Base-by-base conservation (phyloP, 345 rosid species). In the Brassica cretica region DNA sequence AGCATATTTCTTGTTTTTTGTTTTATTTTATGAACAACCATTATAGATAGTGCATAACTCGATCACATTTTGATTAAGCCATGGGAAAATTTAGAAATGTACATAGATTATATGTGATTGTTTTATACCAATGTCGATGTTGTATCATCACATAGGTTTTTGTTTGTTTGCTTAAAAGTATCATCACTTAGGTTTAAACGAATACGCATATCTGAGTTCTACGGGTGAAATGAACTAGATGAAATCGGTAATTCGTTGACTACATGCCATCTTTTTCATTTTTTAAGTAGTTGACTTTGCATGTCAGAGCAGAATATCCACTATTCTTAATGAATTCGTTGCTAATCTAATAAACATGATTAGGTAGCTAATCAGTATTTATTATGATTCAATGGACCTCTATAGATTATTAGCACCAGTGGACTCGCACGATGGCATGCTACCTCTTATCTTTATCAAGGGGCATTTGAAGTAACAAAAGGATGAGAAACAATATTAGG, bases 281-380 rank as follows among this genome's bases (percentile, higher is more conserved):
- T 7, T 19, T 33, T 11, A 25, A 51, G 39, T 30, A 80, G 76
- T 65, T 80, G 76, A 74, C 83, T 75, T 75, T 70, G 29, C 58
- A 69, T 68, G 74, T 73, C 79, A 56, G 70, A 74, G 64, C 55
- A 63, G 63, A 69, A 69, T 63, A 70, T 39, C 63, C 39, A 11
- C 16, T 69, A 73, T 69, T 80, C 76, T 80, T 70, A 74, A 68
- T 78, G 69, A 49, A 19, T 67, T 16, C 55, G 74, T 64, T 53
- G 71, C 39, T 79, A 74, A 63, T 6, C 75, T 74, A 74, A 27
- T 16, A 74, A 2, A 8, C 68, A 74, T 64, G 41, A 79, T 74
- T 69, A 64, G 76, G 72, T 74, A 74, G 67, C 62, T 64, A 80
- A 80, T 64, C 15, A 39, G 63, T 74, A 55, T 37, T 68, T 62